Base-by-base conservation (phyloP, 73 alveolate genomes). In the Paramecium octaurelia region DNA sequence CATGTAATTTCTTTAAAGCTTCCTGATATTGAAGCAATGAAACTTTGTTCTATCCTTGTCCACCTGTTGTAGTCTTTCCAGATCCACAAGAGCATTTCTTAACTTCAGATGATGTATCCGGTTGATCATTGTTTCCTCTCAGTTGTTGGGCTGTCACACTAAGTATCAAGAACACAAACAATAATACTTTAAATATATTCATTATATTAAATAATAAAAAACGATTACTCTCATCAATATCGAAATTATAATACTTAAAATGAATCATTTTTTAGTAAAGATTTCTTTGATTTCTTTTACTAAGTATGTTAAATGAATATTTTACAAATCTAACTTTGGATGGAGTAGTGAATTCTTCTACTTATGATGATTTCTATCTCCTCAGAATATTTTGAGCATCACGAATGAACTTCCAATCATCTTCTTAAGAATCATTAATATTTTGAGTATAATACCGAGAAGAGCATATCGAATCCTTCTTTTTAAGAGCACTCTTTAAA, bases 41-140 rank as follows among this genome's bases (percentile, higher is more conserved):
- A 64, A 27, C 84, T 64, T 64, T 64, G 35, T 54, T 54, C 34
- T 64, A 34, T 0, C 42, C 50, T 64, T 64, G 9, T 64, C 46
- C 69, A 54, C 48, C 48, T 64, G 84, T 27, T 12, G 42, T 31
- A 11, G 84, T 27, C 9, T 64, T 64, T 64, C 84, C 84, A 27
- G 42, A 31, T 64, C 84, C 84, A 64, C 84, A 64, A 23, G 84
- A 64, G 24, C 84, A 64, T 64, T 64, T 27, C 84, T 64, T 64
- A 3, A 64, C 84, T 27, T 64, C 54, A 23, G 84, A 31, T 27
- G 42, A 31, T 31, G 84, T 27, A 11, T 64, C 84, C 24, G 84
- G 24, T 27, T 27, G 11, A 31, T 64, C 84, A 64, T 27, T 31
- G 9, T 64, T 64, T 64, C 84, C 84, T 64, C 84, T 64, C 8